Conservation (phyloP, 2,329 filamentous ascomycete genomes). For the Bertia moriformis region DNA sequence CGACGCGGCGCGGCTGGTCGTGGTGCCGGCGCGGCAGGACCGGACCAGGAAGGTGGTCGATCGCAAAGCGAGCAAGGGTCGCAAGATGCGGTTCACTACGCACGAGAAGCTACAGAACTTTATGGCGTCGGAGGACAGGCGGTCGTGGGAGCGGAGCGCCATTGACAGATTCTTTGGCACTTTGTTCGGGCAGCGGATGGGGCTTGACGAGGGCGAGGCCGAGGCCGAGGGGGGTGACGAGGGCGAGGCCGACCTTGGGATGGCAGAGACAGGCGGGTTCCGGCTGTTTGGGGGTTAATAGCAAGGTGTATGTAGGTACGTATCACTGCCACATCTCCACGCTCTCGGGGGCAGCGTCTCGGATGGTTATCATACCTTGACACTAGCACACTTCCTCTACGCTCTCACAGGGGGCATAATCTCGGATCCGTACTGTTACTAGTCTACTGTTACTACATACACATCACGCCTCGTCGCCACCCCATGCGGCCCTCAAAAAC, state of each 20-base stretch:
- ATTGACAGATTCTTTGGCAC: conserved; percentile 66
- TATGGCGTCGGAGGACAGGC: conserved; percentile 79
- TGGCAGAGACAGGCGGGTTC: conserved; percentile 36
- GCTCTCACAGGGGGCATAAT: too few relatives aligned
- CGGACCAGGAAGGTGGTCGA: conserved; percentile 77
- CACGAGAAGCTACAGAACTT: conserved; percentile 98
- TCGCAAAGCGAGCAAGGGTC: conserved; percentile 84
- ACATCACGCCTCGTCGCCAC: too few relatives aligned
- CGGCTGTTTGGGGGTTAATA: too few relatives aligned
- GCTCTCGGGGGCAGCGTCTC: too few relatives aligned
- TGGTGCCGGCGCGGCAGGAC: conserved; percentile 56
- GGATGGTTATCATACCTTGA: too few relatives aligned
- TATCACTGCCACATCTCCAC: too few relatives aligned
- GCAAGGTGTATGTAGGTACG: too few relatives aligned
- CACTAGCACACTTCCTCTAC: too few relatives aligned
- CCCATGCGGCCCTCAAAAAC: too few relatives aligned
- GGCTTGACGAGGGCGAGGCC: conserved; percentile 51
- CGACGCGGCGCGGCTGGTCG: conserved; percentile 35
- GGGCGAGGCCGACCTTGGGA: conserved; percentile 31
- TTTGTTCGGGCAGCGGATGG: conserved; percentile 56
- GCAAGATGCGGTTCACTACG: conserved; percentile 86
- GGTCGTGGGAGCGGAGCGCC: conserved; percentile 66
- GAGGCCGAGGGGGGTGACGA: conserved; percentile 30
- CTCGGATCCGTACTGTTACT: too few relatives aligned
- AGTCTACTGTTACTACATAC: too few relatives aligned